phyloP scores from a whole-genome alignment of 73 alveolate species.

The Symbiodinium natans region DNA sequence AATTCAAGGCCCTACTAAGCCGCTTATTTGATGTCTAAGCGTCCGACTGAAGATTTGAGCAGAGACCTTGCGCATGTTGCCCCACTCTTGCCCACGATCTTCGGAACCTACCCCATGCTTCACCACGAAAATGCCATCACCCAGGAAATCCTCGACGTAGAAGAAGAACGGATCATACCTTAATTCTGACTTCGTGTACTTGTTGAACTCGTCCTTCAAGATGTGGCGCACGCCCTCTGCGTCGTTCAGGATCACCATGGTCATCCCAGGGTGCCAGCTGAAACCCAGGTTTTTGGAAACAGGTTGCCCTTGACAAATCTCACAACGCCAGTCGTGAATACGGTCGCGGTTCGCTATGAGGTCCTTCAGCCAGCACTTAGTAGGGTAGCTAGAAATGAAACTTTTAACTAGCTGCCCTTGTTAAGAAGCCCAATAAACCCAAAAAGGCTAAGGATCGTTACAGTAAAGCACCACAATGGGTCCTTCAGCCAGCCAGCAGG shows the following conservation, averaged over 20 bases:
- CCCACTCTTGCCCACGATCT: slow-evolving; percentile 21
- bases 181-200: not conserved
- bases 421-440: too few relatives aligned
- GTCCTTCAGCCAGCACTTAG: not conserved
- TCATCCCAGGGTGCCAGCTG: slow-evolving; percentile 8
- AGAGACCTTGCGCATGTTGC: slow-evolving; percentile 24
- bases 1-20: not conserved
- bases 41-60: slow-evolving; percentile 18
- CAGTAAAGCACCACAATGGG: not conserved
- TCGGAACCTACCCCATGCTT: slow-evolving; percentile 14
- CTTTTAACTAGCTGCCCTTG: too few relatives aligned
- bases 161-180: slow-evolving; percentile 23
- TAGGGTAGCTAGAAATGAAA: too few relatives aligned
- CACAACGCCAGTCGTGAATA: slow-evolving; percentile 1
- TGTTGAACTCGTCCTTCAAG: slow-evolving; percentile 14
- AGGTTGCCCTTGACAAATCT: not conserved
- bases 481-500: not conserved
- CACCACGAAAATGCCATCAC: slow-evolving; percentile 26
- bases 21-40: not conserved
- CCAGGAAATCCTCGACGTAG: slow-evolving; percentile 45
- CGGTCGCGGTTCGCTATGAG: not conserved
- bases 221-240: not conserved
- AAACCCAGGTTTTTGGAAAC: not conserved
- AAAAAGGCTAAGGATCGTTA: too few relatives aligned
- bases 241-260: not conserved